These are phyloP conservation scores for Pseudocercospora fuligena DNA, from an alignment of 2,329 filamentous ascomycete genomes.

Conservation along the genomic window DNA sequence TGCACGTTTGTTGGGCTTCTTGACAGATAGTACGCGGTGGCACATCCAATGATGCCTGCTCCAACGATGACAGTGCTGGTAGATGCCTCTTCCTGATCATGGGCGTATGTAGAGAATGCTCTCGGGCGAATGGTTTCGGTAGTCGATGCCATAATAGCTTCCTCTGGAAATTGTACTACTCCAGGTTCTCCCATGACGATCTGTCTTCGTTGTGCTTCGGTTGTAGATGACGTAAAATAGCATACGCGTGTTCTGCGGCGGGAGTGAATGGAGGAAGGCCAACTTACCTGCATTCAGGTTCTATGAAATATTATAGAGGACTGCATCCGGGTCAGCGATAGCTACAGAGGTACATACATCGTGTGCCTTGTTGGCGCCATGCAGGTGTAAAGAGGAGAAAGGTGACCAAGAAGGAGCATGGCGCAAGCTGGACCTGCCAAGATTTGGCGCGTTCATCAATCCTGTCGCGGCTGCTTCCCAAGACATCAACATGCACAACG, in stretches of 20 bases:
- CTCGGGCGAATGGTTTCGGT: background rate
- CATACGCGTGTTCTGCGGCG: background rate
- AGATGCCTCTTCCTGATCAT: background rate
- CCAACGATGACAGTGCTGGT: slow-evolving; percentile 66
- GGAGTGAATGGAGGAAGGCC: background rate
- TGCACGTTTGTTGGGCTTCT: slow-evolving; percentile 32
- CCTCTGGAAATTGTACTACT: background rate
- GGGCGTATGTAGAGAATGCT: background rate
- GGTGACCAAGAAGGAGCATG: too few species aligned
- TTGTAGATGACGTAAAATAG: background rate
- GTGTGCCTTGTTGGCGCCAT: background rate
- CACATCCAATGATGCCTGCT: slow-evolving; percentile 71
- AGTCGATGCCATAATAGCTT: background rate
- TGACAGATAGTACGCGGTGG: slow-evolving; percentile 74
- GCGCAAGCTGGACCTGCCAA: too few species aligned
- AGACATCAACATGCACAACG: too few species aligned
- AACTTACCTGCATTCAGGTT: background rate
- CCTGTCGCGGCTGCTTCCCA: background rate
- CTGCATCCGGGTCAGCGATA: background rate
- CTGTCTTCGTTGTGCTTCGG: background rate
- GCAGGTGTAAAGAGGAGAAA: slow-evolving; percentile 1
- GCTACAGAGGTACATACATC: background rate
- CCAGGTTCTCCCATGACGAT: background rate
- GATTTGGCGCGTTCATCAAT: too few species aligned
- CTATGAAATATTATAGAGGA: background rate